phyloP scores from a whole-genome alignment of 2,329 filamentous ascomycete genomes.

The Aureobasidium sp. region DNA sequence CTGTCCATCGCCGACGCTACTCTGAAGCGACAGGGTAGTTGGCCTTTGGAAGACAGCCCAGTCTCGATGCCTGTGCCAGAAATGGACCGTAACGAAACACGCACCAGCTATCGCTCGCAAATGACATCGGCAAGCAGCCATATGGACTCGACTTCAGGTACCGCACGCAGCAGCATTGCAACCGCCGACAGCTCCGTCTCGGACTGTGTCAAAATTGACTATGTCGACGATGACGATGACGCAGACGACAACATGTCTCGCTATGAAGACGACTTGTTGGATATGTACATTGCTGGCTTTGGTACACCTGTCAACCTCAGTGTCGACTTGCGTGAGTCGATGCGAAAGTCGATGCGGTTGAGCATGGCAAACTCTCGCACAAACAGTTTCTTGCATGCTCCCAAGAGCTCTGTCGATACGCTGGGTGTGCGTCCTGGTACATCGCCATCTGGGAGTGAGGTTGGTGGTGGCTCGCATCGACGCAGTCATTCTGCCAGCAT shows the following conservation, averaged over 20 bases:
- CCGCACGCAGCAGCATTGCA: slow-evolving; percentile 73
- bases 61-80: neutral
- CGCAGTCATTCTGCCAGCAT: slow-evolving; percentile 16
- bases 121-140: slow-evolving; percentile 52
- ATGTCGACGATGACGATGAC: slow-evolving; percentile 23
- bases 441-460: slow-evolving; percentile 24
- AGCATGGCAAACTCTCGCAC: slow-evolving; percentile 5
- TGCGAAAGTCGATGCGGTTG: slow-evolving; percentile 6
- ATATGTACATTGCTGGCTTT: slow-evolving; percentile 54
- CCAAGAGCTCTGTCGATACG: neutral
- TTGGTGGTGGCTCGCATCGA: slow-evolving; percentile 23
- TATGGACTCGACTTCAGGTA: slow-evolving; percentile 53
- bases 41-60: slow-evolving; percentile 2
- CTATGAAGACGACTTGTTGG: slow-evolving; percentile 44
- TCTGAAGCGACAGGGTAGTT: slow-evolving; percentile 1
- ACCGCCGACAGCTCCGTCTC: slow-evolving; percentile 72
- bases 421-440: neutral
- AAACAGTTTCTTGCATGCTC: slow-evolving; percentile 2
- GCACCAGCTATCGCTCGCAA: slow-evolving; percentile 54
- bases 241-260: slow-evolving; percentile 46
- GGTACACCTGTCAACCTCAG: slow-evolving; percentile 21
- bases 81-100: slow-evolving; percentile 33
- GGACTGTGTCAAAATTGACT: slow-evolving; percentile 55
- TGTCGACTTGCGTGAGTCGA: neutral
- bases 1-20: neutral